phyloP scores from a whole-genome alignment of 306 rosid genomes.

The Trifolium subterraneum region DNA sequence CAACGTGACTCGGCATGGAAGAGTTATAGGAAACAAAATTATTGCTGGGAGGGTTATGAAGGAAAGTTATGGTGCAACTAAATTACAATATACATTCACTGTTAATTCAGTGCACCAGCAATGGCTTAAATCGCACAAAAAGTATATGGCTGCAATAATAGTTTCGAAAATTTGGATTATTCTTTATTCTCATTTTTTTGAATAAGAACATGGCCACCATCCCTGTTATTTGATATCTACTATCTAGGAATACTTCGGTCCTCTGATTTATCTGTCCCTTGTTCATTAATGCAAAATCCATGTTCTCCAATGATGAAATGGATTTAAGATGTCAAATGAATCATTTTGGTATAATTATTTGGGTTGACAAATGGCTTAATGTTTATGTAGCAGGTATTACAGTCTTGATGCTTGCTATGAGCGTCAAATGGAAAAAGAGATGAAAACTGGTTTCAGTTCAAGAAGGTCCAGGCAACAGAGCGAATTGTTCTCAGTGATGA shows the following conservation, averaged over 20 bases:
- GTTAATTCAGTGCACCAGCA: slow-evolving; percentile 48
- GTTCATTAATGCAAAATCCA: background rate
- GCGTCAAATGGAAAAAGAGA: slow-evolving; percentile 64
- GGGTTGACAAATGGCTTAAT: slow-evolving; percentile 37
- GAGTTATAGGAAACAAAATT: slow-evolving; percentile 60
- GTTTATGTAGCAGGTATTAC: slow-evolving; percentile 68
- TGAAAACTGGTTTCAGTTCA: slow-evolving; percentile 55
- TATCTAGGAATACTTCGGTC: background rate
- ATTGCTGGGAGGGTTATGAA: slow-evolving; percentile 73
- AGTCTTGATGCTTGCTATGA: slow-evolving; percentile 76
- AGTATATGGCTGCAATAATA: background rate
- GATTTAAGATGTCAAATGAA: slow-evolving; percentile 24
- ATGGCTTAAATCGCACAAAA: background rate
- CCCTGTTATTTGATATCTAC: background rate
- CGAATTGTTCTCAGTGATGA: slow-evolving; percentile 84
- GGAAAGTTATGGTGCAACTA: slow-evolving; percentile 76
- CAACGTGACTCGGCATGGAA: slow-evolving; percentile 65
- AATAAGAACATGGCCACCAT: slow-evolving; percentile 17
- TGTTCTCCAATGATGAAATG: slow-evolving; percentile 10
- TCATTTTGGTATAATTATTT: background rate
- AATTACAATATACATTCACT: slow-evolving; percentile 77
- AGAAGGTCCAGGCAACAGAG: slow-evolving; percentile 59
- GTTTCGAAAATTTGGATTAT: slow-evolving; percentile 8
- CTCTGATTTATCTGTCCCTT: background rate
- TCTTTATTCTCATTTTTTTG: slow-evolving; percentile 28